Evolutionary conservation across 331 rosid genomes (phyloP).

Genomic region (Arachis monticola): DNA sequence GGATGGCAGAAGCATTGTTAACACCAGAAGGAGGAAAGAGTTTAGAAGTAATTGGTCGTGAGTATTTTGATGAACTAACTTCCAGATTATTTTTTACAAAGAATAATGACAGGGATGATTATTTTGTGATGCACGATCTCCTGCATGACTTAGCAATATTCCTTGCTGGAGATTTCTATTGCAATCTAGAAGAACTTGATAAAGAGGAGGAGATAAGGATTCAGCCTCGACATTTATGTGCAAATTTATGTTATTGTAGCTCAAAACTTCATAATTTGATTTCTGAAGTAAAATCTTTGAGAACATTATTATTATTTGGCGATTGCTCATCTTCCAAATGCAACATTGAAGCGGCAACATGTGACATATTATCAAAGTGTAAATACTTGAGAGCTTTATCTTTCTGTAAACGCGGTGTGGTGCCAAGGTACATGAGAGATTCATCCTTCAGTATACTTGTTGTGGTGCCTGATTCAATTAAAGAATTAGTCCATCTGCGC

Average conservation of each 20-base stretch:
- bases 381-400: constrained; percentile 21
- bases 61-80: not conserved
- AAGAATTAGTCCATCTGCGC: not conserved
- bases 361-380: not conserved
- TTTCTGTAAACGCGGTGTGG: too few species aligned
- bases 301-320: not conserved
- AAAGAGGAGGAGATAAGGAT: not conserved
- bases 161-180: not conserved
- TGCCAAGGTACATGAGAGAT: too few species aligned
- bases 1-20: constrained; percentile 21
- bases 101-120: not conserved
- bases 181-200: not conserved
- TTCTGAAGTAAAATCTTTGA: not conserved
- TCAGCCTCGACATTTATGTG: constrained; percentile 29
- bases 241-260: not conserved
- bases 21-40: not conserved
- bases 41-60: not conserved
- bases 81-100: constrained; percentile 25
- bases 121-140: not conserved
- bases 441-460: not conserved
- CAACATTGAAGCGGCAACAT: not conserved
- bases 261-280: too few species aligned
- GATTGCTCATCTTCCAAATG: not conserved
- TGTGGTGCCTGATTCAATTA: not conserved
- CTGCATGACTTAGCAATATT: constrained; percentile 2